These are phyloP conservation scores for Xylaria sp. DNA, from an alignment of 2,329 filamentous ascomycete genomes.

Conservation along the genomic window DNA sequence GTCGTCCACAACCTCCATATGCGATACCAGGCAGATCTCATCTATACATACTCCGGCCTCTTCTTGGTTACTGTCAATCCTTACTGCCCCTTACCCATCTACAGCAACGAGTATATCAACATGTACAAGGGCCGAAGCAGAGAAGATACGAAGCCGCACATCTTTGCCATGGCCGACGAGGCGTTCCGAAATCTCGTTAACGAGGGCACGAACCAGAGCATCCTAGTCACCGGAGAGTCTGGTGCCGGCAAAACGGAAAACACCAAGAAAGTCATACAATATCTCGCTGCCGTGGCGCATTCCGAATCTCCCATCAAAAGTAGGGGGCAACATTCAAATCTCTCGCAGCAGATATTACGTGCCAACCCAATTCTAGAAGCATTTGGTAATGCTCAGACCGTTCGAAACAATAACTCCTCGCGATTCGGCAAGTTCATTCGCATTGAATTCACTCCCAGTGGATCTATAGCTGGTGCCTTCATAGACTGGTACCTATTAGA, in stretches of 20 bases:
- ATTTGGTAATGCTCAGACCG: slow-evolving; percentile 97
- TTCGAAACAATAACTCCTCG: slow-evolving; percentile 98
- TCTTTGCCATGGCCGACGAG: slow-evolving; percentile 96
- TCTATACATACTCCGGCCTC: slow-evolving; percentile 97
- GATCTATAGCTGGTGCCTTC: slow-evolving; percentile 93
- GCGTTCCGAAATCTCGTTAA: slow-evolving; percentile 96
- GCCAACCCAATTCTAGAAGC: slow-evolving; percentile 98
- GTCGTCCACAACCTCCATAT: slow-evolving; percentile 97
- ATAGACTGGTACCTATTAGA: slow-evolving; percentile 99
- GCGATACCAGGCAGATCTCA: slow-evolving; percentile 94
- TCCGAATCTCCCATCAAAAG: slow-evolving; percentile 76
- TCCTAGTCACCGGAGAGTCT: slow-evolving; percentile 96
- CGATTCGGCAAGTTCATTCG: slow-evolving; percentile 98
- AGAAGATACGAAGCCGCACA: slow-evolving; percentile 96
- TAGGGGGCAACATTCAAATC: slow-evolving; percentile 76
- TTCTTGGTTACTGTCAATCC: slow-evolving; percentile 98
- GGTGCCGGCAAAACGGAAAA: slow-evolving; percentile 99
- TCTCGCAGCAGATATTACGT: slow-evolving; percentile 94
- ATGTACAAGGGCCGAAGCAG: slow-evolving; percentile 94
- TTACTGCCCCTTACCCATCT: slow-evolving; percentile 94
- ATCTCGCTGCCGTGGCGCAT: slow-evolving; percentile 92
- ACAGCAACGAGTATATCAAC: slow-evolving; percentile 95
- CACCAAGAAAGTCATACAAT: slow-evolving; percentile 99
- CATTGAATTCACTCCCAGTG: slow-evolving; percentile 89
- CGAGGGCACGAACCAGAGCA: slow-evolving; percentile 95